Base-by-base conservation (phyloP, 345 rosid species). In the Citrus hindsii region DNA sequence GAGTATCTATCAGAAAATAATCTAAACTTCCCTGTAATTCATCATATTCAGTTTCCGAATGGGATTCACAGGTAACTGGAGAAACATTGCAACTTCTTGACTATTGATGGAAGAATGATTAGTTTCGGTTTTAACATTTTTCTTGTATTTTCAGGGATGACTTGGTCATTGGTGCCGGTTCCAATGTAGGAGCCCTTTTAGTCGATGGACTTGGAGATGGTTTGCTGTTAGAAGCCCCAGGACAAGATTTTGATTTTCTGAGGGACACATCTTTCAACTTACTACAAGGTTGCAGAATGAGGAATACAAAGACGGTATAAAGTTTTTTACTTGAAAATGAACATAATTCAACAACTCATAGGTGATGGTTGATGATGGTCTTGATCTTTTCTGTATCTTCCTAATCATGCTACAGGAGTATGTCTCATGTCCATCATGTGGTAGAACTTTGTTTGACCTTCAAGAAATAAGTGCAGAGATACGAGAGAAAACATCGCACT, bases 161-260 rank as follows among this genome's bases (percentile, higher is more conserved):
- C 79, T 83, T 96, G 82, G 99, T 96, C 80, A 96, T 94, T 79
- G 85, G 87, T 27, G 97, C 99, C 6, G 99, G 99, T 71, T 68
- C 94, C 55, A 89, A 91, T 62, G 94, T 91, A 0, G 97, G 99
- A 76, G 95, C 89, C 35, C 97, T 96, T 80, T 84, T 96, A 61
- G 99, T 96, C 1, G 99, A 96, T 85, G 99, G 99, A 69, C 97
- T 96, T 9, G 99, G 98, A 33, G 99, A 96, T 81, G 99, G 99
- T 73, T 22, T 96, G 82, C 82, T 96, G 75, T 63, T 96, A 7
- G 99, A 96, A 89, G 95, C 98, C 76, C 88, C 82, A 3, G 97
- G 85, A 74, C 95, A 96, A 82, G 99, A 94, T 81, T 88, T 91
- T 18, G 98, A 96, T 83, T 94, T 96, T 77, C 90, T 96, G 58